phyloP scores from a whole-genome alignment of 805 yeast species.

The Candida hungchunana region DNA sequence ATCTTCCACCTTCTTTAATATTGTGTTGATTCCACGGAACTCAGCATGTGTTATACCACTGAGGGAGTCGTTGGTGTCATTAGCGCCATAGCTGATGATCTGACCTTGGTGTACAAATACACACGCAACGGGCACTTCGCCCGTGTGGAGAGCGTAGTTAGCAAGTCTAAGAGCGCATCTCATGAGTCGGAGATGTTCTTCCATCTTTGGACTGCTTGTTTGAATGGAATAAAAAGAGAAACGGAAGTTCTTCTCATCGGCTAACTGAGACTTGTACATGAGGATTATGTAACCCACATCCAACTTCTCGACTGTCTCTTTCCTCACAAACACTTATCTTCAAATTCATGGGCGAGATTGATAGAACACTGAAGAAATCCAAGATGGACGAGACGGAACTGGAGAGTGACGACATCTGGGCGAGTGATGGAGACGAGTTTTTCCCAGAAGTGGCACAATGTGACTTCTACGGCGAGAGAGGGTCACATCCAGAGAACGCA shows the following conservation, averaged over 20 bases:
- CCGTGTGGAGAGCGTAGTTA: conserved; percentile 53
- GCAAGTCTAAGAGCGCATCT: conserved; percentile 52
- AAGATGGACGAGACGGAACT: conserved; percentile 3
- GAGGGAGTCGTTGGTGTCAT: conserved; percentile 78
- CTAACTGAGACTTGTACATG: no score
- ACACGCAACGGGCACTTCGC: conserved; percentile 86
- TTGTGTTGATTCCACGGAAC: conserved; percentile 67
- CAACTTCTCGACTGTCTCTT: no score
- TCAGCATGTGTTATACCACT: conserved; percentile 95
- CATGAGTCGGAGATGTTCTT: conserved; percentile 38
- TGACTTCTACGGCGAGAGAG: conserved; percentile 35
- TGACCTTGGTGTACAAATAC: conserved; percentile 52
- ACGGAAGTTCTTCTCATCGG: no score
- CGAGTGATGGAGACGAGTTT: conserved; percentile 29
- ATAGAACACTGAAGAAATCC: conserved; percentile 1
- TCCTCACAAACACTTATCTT: neutral
- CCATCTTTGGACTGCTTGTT: no score
- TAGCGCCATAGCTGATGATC: conserved; percentile 73
- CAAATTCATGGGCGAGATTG: conserved; percentile 15
- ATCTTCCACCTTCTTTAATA: conserved; percentile 34
- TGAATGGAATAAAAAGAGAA: no score
- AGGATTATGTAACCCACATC: no score
- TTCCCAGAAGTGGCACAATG: conserved; percentile 17
- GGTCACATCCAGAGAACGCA: conserved; percentile 11
- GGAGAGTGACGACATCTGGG: conserved; percentile 31